Conservation (phyloP, 1,284 basidiomycete genomes). For the Fomitiporia mediterranea region DNA sequence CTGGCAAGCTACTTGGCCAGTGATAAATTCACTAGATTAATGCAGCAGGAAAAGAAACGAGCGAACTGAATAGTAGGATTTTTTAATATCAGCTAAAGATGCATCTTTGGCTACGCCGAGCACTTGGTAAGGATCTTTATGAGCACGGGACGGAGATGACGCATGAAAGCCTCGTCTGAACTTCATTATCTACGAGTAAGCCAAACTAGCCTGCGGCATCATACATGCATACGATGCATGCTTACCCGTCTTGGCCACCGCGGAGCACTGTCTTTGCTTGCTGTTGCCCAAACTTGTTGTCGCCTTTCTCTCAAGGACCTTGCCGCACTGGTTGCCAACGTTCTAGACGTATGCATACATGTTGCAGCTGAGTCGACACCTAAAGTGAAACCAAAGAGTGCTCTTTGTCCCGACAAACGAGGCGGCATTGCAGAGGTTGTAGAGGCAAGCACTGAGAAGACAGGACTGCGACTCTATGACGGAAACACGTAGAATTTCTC, state of each 20-base stretch:
- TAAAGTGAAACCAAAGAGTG: slow-evolving; percentile 5
- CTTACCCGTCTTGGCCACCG: slow-evolving; percentile 19
- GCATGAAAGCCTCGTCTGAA: slow-evolving; percentile 75
- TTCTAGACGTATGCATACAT: neutral
- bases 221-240: neutral
- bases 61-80: slow-evolving; percentile 88
- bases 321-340: slow-evolving; percentile 13
- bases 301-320: slow-evolving; percentile 4
- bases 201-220: neutral
- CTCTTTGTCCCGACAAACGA: slow-evolving; percentile 3
- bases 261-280: slow-evolving; percentile 6
- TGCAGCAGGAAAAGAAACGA: neutral
- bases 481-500: slow-evolving; percentile 3
- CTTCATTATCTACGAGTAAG: slow-evolving; percentile 10
- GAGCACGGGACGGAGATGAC: slow-evolving; percentile 47
- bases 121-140: slow-evolving; percentile 91
- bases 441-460: neutral
- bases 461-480: neutral
- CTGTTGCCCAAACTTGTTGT: slow-evolving; percentile 3
- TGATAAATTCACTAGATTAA: slow-evolving; percentile 1
- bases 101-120: slow-evolving; percentile 88
- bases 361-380: neutral
- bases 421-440: neutral
- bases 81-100: slow-evolving; percentile 88
- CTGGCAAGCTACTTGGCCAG: slow-evolving; percentile 73